phyloP scores from a whole-genome alignment of 805 yeast species.

The Sugiyamaella smithiae region DNA sequence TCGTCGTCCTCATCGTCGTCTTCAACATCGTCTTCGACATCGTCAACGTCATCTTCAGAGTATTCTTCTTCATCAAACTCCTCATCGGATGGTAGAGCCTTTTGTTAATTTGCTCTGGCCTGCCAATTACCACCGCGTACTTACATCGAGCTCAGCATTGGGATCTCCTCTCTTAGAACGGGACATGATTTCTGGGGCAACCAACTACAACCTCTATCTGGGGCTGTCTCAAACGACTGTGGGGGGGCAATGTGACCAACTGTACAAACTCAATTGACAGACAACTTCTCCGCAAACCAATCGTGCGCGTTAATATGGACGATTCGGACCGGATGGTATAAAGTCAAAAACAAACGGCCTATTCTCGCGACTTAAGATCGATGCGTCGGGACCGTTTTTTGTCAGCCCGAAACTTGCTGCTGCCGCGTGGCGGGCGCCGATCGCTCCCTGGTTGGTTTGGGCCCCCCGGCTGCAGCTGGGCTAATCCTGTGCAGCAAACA shows the following conservation, averaged over 20 bases:
- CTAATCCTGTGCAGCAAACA: no score
- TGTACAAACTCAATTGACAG: no score
- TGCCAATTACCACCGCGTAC: neutral
- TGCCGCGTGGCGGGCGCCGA: neutral
- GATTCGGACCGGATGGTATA: neutral
- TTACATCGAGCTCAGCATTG: constrained; percentile 16
- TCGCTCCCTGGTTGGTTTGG: no score
- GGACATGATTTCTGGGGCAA: constrained; percentile 2
- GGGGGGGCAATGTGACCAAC: no score
- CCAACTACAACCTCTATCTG: no score
- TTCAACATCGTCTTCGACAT: constrained; percentile 13
- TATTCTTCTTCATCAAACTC: constrained; percentile 19
- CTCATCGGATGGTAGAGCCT: constrained; percentile 23
- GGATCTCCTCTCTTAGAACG: constrained; percentile 21
- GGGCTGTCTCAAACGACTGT: no score
- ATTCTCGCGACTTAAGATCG: neutral
- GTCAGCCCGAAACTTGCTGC: neutral
- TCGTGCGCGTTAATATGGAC: no score
- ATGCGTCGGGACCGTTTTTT: neutral
- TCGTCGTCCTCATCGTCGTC: constrained; percentile 21
- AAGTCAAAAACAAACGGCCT: no score
- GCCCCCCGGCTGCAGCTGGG: no score
- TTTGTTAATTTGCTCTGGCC: constrained; percentile 2
- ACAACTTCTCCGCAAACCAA: no score
- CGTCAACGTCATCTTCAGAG: constrained; percentile 17